Evolutionary conservation across 768 basidiomycete genomes (phyloP).

Genomic region (Fomitopsis serialis): DNA sequence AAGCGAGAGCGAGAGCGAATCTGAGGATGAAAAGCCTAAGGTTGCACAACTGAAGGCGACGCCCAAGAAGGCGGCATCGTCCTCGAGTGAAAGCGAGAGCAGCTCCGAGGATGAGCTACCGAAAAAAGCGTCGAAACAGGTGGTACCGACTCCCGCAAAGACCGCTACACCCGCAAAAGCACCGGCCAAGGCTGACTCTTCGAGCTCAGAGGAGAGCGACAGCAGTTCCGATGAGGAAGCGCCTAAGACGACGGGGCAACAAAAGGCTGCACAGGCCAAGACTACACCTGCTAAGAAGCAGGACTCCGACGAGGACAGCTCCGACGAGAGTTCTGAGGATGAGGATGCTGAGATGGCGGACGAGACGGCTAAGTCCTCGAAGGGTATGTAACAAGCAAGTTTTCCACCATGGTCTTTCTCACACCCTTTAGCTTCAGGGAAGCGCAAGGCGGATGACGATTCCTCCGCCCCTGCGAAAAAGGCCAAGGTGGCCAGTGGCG

Average conservation of each 20-base stretch:
- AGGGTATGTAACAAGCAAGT: slow-evolving; percentile 27
- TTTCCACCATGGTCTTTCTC: background rate
- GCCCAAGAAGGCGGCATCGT: slow-evolving; percentile 17
- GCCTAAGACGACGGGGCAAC: slow-evolving; percentile 10
- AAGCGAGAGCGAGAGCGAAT: slow-evolving; percentile 16
- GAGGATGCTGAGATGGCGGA: slow-evolving; percentile 60
- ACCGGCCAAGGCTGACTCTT: slow-evolving; percentile 20
- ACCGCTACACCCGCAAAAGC: slow-evolving; percentile 16
- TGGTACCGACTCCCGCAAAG: slow-evolving; percentile 16
- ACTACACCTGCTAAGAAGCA: slow-evolving; percentile 2
- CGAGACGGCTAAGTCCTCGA: slow-evolving; percentile 27
- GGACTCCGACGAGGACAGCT: slow-evolving; percentile 2
- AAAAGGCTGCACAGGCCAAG: slow-evolving; percentile 15
- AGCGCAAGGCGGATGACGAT: slow-evolving; percentile 77
- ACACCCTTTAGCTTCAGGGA: slow-evolving; percentile 34
- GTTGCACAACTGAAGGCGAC: slow-evolving; percentile 28
- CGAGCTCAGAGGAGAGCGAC: slow-evolving; percentile 15
- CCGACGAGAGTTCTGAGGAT: slow-evolving; percentile 23
- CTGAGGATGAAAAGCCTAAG: slow-evolving; percentile 35
- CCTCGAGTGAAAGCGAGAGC: slow-evolving; percentile 16
- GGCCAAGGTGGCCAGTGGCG: slow-evolving; percentile 63
- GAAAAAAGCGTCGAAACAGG: slow-evolving; percentile 15
- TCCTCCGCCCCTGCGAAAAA: slow-evolving; percentile 69
- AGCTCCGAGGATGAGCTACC: slow-evolving; percentile 14
- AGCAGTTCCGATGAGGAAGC: slow-evolving; percentile 19